These are phyloP conservation scores for Scedosporium aurantiacum DNA, from an alignment of 2,329 filamentous ascomycete species.

Conservation along the genomic window DNA sequence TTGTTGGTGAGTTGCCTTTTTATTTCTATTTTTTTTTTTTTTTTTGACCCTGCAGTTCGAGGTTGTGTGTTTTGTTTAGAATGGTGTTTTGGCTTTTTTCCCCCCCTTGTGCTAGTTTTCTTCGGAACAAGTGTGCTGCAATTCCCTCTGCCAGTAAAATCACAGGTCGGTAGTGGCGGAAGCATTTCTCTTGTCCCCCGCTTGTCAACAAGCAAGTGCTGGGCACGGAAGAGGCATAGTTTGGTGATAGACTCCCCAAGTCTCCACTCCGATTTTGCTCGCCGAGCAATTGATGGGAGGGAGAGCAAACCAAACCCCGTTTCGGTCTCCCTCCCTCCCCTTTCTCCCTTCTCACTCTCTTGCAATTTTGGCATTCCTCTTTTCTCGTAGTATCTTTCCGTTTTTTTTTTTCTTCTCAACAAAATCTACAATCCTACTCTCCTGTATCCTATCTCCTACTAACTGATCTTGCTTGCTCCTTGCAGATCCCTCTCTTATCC, in stretches of 20 bases:
- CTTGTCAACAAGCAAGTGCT: not conserved
- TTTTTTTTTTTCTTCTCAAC: not conserved
- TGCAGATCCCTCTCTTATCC: slow-evolving; percentile 45
- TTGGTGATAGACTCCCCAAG: not conserved
- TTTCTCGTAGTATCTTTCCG: not conserved
- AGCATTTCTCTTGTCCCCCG: not conserved
- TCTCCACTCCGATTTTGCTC: slow-evolving; percentile 17
- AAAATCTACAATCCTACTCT: not conserved
- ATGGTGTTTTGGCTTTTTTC: slow-evolving; percentile 18
- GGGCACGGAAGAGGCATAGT: not conserved
- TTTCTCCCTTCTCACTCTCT: not conserved
- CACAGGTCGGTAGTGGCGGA: not conserved
- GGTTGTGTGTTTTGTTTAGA: slow-evolving; percentile 42
- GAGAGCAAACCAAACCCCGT: not conserved
- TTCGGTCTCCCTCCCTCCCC: not conserved
- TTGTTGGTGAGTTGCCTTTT: slow-evolving; percentile 42
- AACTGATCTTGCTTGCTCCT: slow-evolving; percentile 18
- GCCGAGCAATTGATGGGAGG: not conserved
- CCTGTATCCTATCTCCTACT: not conserved
- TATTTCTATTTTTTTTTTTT: slow-evolving; percentile 10
- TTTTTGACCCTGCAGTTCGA: not conserved
- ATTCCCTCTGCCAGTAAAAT: not conserved
- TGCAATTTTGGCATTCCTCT: not conserved
- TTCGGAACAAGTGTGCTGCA: not conserved
- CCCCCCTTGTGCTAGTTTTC: not conserved